Conservation (phyloP, 2,329 filamentous ascomycete species). For the Pseudopithomyces maydicus region DNA sequence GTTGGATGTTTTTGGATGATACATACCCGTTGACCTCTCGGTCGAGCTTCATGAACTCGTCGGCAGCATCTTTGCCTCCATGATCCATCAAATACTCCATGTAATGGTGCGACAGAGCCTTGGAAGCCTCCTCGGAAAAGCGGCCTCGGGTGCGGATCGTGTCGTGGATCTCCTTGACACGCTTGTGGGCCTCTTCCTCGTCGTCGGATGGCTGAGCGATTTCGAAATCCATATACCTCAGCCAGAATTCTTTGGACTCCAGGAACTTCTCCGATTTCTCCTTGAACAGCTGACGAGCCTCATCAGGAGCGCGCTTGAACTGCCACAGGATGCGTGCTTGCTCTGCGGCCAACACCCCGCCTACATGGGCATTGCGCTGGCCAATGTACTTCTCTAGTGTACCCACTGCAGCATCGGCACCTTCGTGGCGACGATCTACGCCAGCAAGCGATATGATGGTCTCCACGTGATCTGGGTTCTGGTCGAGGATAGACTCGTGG, state of each 20-base stretch:
- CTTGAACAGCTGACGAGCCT: slow-evolving; percentile 81
- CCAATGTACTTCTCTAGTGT: slow-evolving; percentile 81
- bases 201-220: slow-evolving; percentile 75
- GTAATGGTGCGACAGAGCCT: slow-evolving; percentile 77
- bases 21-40: slow-evolving; percentile 78
- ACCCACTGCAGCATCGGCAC: slow-evolving; percentile 81
- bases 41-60: slow-evolving; percentile 83
- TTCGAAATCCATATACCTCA: slow-evolving; percentile 87
- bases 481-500: slow-evolving; percentile 77
- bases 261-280: slow-evolving; percentile 83
- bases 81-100: slow-evolving; percentile 82
- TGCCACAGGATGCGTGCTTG: slow-evolving; percentile 90
- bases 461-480: slow-evolving; percentile 81
- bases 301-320: slow-evolving; percentile 77
- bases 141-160: slow-evolving; percentile 75
- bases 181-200: slow-evolving; percentile 67
- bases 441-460: slow-evolving; percentile 89
- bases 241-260: slow-evolving; percentile 88
- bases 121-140: slow-evolving; percentile 69
- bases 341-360: slow-evolving; percentile 84
- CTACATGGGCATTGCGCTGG: slow-evolving; percentile 75
- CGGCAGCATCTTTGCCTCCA: slow-evolving; percentile 81
- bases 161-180: slow-evolving; percentile 80
- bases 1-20: slow-evolving; percentile 36
- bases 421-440: slow-evolving; percentile 79